These are phyloP conservation scores for Lentinula aciculospora DNA, from an alignment of 768 basidiomycete genomes.

Conservation along the genomic window DNA sequence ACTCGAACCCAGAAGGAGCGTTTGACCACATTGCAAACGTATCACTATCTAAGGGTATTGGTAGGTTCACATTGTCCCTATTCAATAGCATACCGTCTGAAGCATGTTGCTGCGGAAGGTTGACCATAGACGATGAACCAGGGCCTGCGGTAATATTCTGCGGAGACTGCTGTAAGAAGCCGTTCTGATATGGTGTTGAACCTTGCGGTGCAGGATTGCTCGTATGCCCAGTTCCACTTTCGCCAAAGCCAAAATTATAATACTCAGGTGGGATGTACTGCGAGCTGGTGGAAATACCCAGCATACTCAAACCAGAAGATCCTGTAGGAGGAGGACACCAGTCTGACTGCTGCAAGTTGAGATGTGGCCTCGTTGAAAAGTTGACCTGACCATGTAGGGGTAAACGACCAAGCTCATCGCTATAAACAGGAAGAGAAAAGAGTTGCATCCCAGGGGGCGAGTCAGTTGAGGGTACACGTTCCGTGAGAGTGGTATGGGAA, in stretches of 20 bases:
- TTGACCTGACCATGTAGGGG: slow-evolving; percentile 26
- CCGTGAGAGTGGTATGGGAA: background rate
- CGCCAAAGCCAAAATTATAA: background rate
- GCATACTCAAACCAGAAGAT: background rate
- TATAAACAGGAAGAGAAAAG: slow-evolving; percentile 35
- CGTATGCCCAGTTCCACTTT: background rate
- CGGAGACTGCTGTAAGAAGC: background rate
- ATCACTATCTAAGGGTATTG: slow-evolving; percentile 27
- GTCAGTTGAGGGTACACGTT: background rate
- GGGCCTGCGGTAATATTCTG: background rate
- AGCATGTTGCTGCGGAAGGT: background rate
- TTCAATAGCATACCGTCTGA: background rate
- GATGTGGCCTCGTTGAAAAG: background rate
- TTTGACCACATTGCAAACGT: slow-evolving; percentile 45
- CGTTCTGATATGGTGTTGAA: background rate
- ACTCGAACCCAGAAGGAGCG: slow-evolving; percentile 42
- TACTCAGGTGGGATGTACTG: background rate
- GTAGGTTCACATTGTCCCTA: background rate
- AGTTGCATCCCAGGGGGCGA: background rate
- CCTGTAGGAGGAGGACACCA: background rate
- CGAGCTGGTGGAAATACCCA: background rate
- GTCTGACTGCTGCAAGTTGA: background rate
- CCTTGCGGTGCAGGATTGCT: background rate
- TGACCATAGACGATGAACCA: background rate
- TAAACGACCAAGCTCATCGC: slow-evolving; percentile 35